Base-by-base conservation (phyloP, 78 protist genomes). In the Cavenderia fasciculata region DNA sequence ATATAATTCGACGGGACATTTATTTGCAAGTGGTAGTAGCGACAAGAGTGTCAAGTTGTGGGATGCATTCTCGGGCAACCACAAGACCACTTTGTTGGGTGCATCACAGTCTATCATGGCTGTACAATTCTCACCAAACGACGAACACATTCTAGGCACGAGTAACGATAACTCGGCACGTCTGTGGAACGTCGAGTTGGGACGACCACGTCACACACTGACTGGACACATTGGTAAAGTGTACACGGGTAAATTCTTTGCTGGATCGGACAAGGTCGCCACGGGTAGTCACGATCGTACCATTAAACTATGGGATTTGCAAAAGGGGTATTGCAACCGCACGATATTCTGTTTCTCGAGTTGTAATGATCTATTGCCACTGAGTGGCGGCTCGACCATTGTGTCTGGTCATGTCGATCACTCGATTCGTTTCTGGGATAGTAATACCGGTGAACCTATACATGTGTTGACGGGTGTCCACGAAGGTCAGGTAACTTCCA, bases 281-380 rank as follows among this genome's bases (percentile, higher is more conserved):
- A 73, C 96, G 0, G 97, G 96, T 8, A 75, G 93, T 43, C 95
- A 94, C 33, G 97, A 96, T 61, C 79, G 97, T 27, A 94, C 97
- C 4, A 78, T 96, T 18, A 94, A 94, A 56, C n/a, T 96, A 2
- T 96, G 96, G 96, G 97, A 96, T 47, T 68, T 96, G 2, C 62
- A 73, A 34, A 86, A 49, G 5, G 97, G 97, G 10, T 94, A 94
- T 85, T 92, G 94, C 59, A 65, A 44, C 25, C 63, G 89, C 19
- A 93, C 96, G 12, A 78, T 95, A 61, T 78, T 93, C 41, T 72
- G 94, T 33, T 87, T 56, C 66, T 77, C 92, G 19, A 52, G 73
- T 51, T 92, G 95, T 82, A 95, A 95, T 56, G 95, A 92, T 52
- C 25, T 92, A 38, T 62, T 51, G 11, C 27, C 92, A 19, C 0